These are phyloP conservation scores for Coprinopsis strossmayeri DNA, from an alignment of 768 basidiomycete species.

Conservation along the genomic window DNA sequence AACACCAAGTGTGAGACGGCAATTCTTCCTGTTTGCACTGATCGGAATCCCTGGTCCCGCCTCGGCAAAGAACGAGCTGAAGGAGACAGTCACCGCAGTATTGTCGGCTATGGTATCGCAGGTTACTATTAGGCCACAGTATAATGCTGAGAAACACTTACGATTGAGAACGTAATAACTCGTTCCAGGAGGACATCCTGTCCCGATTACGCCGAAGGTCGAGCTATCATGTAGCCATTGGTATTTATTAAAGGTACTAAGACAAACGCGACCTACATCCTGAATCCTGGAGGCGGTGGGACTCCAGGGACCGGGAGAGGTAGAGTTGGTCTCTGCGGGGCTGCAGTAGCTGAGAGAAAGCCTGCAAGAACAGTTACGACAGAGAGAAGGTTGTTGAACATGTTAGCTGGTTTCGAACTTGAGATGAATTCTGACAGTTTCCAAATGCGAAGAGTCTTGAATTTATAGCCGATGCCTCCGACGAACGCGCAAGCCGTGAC, in stretches of 20 bases:
- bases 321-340: background rate
- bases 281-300: constrained; percentile 10
- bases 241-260: background rate
- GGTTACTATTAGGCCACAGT: too few species aligned
- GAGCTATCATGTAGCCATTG: constrained; percentile 8
- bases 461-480: background rate
- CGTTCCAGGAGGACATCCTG: constrained; percentile 16
- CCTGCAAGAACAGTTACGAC: background rate
- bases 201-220: constrained; percentile 15
- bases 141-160: background rate
- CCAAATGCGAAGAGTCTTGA: background rate
- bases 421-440: background rate
- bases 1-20: constrained; percentile 18
- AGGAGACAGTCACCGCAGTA: constrained; percentile 17
- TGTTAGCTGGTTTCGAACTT: background rate
- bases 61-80: constrained; percentile 17
- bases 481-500: background rate
- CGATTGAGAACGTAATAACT: constrained; percentile 12
- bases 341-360: background rate
- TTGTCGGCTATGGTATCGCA: constrained; percentile 13
- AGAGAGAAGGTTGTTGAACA: constrained; percentile 3
- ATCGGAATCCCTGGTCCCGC: constrained; percentile 16
- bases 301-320: background rate
- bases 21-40: constrained; percentile 18
- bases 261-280: constrained; percentile 7